Conservation (phyloP, 345 rosid genomes). For the Pugionium cornutum region DNA sequence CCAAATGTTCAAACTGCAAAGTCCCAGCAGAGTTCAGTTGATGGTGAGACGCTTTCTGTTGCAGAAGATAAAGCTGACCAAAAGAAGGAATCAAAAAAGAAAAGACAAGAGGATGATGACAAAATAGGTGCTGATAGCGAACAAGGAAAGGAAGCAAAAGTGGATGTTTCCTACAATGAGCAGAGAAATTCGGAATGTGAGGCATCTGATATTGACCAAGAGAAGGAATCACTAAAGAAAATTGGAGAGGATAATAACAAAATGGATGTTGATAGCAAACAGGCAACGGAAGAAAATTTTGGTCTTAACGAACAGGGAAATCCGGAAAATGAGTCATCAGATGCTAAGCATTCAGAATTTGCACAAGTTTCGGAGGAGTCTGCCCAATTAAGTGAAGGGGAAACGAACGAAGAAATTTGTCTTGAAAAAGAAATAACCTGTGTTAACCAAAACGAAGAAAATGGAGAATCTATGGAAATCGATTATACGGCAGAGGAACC, state of each 20-base stretch:
- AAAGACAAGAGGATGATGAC: neutral
- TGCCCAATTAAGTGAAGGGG: neutral
- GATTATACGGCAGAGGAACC: conserved; percentile 51
- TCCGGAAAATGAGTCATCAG: neutral
- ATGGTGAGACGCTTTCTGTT: conserved; percentile 20
- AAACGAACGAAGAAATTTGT: conserved; percentile 1
- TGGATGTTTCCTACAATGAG: neutral
- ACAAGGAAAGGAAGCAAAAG: neutral
- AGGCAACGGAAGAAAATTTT: conserved; percentile 10
- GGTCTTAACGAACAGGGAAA: neutral
- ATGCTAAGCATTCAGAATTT: conserved; percentile 20
- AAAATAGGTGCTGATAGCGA: conserved; percentile 1
- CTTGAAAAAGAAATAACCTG: conserved; percentile 32
- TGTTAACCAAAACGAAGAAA: conserved; percentile 39
- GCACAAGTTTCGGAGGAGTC: conserved; percentile 24
- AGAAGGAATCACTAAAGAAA: neutral
- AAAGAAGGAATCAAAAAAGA: neutral
- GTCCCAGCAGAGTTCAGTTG: conserved; percentile 3
- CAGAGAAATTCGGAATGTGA: neutral
- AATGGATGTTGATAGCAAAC: conserved; percentile 13
- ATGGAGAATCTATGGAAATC: conserved; percentile 55
- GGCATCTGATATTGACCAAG: neutral
- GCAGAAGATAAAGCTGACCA: conserved; percentile 13
- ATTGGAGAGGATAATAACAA: conserved; percentile 8
- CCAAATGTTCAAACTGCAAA: conserved; percentile 9